These are phyloP conservation scores for Penicillium crystallinum DNA, from an alignment of 495 filamentous ascomycete species.

Conservation along the genomic window DNA sequence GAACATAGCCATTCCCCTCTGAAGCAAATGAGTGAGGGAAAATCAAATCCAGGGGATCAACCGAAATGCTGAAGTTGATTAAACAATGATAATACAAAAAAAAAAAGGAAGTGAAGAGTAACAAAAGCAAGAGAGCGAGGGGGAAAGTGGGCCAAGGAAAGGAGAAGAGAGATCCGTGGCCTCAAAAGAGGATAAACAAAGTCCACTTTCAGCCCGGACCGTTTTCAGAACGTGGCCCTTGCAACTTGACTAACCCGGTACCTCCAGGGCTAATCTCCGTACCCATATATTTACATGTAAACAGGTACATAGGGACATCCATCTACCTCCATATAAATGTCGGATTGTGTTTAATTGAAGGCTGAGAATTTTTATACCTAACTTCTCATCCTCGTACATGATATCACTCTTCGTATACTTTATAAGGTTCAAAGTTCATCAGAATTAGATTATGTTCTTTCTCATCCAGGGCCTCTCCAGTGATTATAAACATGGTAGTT, in stretches of 20 bases:
- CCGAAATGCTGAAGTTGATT: too few relatives aligned
- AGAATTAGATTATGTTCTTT: not conserved
- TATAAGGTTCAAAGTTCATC: too few relatives aligned
- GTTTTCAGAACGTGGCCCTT: constrained; percentile 17
- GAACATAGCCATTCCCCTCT: constrained; percentile 10
- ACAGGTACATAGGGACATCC: too few relatives aligned
- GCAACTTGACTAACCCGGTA: not conserved
- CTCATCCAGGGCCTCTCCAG: not conserved
- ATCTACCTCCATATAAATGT: too few relatives aligned
- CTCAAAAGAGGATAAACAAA: constrained; percentile 17
- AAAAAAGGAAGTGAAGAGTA: constrained; percentile 9
- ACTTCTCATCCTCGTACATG: too few relatives aligned
- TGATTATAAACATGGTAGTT: not conserved
- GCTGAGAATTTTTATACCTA: too few relatives aligned
- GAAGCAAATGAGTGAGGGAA: constrained; percentile 5
- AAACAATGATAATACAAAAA: constrained; percentile 2
- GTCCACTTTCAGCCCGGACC: constrained; percentile 17
- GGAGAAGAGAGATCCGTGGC: constrained; percentile 12
- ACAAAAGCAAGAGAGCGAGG: constrained; percentile 6
- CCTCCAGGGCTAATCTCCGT: too few relatives aligned
- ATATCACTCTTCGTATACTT: too few relatives aligned
- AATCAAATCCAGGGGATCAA: constrained; percentile 5
- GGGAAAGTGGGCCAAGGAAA: not conserved
- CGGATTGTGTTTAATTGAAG: too few relatives aligned
- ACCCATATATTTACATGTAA: too few relatives aligned